phyloP scores from a whole-genome alignment of 179 eudicot genomes.

The Camellia oleifera region DNA sequence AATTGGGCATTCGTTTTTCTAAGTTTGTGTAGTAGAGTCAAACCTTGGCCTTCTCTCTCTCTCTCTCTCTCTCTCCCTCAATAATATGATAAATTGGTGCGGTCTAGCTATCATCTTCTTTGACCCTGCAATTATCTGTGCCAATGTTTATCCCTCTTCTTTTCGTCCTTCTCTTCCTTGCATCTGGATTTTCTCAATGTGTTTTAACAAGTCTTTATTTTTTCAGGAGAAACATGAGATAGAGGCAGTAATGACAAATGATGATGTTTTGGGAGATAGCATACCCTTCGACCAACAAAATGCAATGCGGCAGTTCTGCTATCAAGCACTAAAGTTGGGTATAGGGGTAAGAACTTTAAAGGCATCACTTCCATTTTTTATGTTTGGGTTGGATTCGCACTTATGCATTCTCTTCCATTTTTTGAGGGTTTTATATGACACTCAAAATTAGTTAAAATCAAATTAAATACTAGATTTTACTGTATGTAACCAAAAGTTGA shows the following conservation, averaged over 20 bases:
- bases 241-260: conserved; percentile 62
- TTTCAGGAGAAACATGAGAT: conserved; percentile 67
- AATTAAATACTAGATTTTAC: neutral
- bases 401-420: neutral
- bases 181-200: neutral
- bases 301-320: conserved; percentile 65
- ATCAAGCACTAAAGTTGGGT: conserved; percentile 52
- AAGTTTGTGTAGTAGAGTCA: neutral
- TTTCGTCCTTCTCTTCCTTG: neutral
- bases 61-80: too few species aligned
- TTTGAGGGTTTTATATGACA: neutral
- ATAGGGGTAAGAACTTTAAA: conserved; percentile 41
- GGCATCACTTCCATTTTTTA: conserved; percentile 1
- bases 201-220: conserved; percentile 3
- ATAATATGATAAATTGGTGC: neutral
- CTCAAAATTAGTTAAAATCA: neutral
- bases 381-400: neutral
- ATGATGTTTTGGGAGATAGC: conserved; percentile 88
- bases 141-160: neutral
- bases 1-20: neutral
- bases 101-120: neutral
- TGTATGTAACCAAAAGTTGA: neutral
- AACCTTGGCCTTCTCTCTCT: too few species aligned
- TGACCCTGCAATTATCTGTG: neutral
- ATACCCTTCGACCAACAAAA: conserved; percentile 77